A percentile compares a stretch with the other conserved stretches of the same genome.
Conservation (phyloP, 495 filamentous ascomycete species). For the Xylona heveae region DNA sequence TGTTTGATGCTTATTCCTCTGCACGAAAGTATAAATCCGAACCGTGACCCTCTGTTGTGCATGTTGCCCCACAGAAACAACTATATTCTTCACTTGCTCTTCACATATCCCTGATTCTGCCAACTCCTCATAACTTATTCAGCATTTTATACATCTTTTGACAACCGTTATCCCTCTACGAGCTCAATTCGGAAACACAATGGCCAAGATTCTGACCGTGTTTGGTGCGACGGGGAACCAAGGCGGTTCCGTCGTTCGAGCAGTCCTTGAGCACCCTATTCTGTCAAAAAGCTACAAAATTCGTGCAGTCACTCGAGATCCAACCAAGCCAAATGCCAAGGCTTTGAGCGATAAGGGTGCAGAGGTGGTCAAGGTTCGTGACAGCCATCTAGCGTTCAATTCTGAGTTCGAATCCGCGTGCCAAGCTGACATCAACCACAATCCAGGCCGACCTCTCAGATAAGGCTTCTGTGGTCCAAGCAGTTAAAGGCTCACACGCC, state of each 20-base stretch:
- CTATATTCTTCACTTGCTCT: no score
- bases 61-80: no score
- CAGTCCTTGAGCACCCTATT: constrained; percentile 11
- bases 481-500: constrained; percentile 11
- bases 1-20: no score
- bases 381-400: not conserved
- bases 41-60: no score
- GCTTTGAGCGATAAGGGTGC: constrained; percentile 15
- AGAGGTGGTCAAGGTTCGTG: constrained; percentile 12
- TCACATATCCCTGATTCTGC: no score
- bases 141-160: no score
- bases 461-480: not conserved
- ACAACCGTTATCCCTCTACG: no score
- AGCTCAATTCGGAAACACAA: not conserved
- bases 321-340: constrained; percentile 14
- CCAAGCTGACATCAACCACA: not conserved
- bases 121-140: no score
- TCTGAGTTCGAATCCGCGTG: not conserved
- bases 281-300: constrained; percentile 14
- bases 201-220: constrained; percentile 18
- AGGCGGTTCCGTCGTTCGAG: constrained; percentile 19
- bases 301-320: constrained; percentile 22
- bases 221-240: constrained; percentile 26
- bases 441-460: not conserved
- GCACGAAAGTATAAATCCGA: no score